Evolutionary conservation across 2,329 filamentous ascomycete species (phyloP).

Genomic region (Cladobotryum protrusum): DNA sequence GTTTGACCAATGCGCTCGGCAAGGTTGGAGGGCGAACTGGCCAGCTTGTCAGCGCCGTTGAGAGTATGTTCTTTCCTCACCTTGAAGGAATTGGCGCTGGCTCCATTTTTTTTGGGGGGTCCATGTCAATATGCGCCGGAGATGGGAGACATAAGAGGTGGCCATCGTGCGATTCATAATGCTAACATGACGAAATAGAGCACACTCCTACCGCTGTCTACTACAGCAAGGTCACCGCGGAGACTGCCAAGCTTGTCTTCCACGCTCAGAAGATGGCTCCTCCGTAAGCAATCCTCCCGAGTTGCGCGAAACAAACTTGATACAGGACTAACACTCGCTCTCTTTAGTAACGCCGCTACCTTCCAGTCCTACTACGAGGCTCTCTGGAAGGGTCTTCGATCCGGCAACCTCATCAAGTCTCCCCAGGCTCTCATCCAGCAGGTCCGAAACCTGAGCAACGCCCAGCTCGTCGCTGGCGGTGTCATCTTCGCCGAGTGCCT

Average conservation of each 20-base stretch:
- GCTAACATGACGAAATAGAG: constrained; percentile 43
- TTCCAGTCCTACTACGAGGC: constrained; percentile 85
- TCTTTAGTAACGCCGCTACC: constrained; percentile 62
- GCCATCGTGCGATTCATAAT: neutral
- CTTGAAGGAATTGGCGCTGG: neutral
- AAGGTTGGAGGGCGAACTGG: constrained; percentile 81
- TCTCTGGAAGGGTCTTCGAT: constrained; percentile 62
- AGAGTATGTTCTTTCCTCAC: constrained; percentile 59
- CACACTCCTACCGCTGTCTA: constrained; percentile 82
- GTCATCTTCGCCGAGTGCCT: constrained; percentile 80
- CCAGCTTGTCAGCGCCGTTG: constrained; percentile 68
- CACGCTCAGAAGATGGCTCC: constrained; percentile 84
- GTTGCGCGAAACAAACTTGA: constrained; percentile 3
- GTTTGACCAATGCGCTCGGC: constrained; percentile 58
- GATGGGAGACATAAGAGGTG: neutral
- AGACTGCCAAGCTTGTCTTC: constrained; percentile 84
- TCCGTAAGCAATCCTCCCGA: constrained; percentile 61
- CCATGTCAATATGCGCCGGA: neutral
- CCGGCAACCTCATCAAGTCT: constrained; percentile 52
- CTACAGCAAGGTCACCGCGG: constrained; percentile 83
- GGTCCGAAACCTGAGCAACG: constrained; percentile 62
- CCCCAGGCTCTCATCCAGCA: constrained; percentile 49
- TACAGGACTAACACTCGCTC: neutral
- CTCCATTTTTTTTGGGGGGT: neutral
- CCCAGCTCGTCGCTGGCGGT: constrained; percentile 65